Conservation (phyloP, 371 early-diverging fungal species). For the Syncephalastrum monosporum region DNA sequence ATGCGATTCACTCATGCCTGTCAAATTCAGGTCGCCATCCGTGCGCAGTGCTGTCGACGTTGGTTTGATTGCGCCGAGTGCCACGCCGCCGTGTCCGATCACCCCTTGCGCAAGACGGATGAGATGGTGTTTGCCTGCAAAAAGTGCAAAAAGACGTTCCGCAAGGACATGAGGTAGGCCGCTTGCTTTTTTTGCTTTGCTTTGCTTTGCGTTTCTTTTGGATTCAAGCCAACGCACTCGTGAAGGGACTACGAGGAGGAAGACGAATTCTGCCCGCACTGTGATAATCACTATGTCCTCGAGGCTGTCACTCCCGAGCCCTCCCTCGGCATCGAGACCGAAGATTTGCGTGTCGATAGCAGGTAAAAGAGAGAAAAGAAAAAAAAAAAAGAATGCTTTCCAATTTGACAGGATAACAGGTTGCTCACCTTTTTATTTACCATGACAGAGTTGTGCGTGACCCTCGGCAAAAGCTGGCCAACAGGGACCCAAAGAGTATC, state of each 20-base stretch:
- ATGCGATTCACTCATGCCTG: constrained; percentile 1
- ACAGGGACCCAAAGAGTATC: constrained; percentile 28
- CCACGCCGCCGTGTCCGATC: constrained; percentile 83
- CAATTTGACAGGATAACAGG: background rate
- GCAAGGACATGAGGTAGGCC: constrained; percentile 83
- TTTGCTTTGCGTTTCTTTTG: too few species aligned
- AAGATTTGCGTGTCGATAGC: constrained; percentile 77
- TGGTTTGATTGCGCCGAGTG: constrained; percentile 98
- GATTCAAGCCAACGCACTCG: too few species aligned
- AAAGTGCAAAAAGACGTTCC: constrained; percentile 95
- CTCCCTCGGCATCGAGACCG: constrained; percentile 86
- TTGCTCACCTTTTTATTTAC: background rate
- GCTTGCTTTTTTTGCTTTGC: background rate
- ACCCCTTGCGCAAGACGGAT: constrained; percentile 73
- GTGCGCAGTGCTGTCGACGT: constrained; percentile 91
- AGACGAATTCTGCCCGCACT: constrained; percentile 97
- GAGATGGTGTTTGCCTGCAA: constrained; percentile 98
- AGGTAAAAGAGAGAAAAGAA: too few species aligned
- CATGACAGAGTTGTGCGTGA: constrained; percentile 37
- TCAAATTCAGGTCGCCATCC: constrained; percentile 76
- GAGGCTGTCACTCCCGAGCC: constrained; percentile 90
- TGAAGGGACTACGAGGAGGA: constrained; percentile 83
- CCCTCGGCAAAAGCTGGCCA: constrained; percentile 22
- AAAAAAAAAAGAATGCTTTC: background rate
- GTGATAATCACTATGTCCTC: constrained; percentile 95